phyloP scores from a whole-genome alignment of 306 rosid genomes.

The Gynostemma pentaphyllum region DNA sequence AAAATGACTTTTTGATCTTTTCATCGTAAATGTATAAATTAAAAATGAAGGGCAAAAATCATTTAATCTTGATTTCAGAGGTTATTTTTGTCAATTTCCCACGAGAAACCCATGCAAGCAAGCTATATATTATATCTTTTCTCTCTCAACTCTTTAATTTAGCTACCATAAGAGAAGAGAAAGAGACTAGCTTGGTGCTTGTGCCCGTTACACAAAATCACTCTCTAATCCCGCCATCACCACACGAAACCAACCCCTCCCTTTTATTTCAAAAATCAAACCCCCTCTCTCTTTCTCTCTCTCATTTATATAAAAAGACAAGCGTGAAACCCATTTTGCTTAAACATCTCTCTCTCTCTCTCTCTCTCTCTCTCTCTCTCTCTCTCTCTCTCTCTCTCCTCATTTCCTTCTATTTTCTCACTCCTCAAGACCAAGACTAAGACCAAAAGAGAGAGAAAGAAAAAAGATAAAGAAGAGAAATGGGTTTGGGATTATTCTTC shows the following conservation, averaged over 20 bases:
- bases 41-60: no score
- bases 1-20: no score
- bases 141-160: background rate
- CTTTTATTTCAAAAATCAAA: no score
- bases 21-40: no score
- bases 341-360: slow-evolving; percentile 10
- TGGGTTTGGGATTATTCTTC: slow-evolving; percentile 4
- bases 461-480: background rate
- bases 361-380: background rate
- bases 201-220: slow-evolving; percentile 43
- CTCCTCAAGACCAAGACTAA: background rate
- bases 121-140: background rate
- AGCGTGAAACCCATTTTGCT: slow-evolving; percentile 62
- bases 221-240: background rate
- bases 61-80: no score
- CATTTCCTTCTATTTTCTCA: background rate
- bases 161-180: slow-evolving; percentile 16
- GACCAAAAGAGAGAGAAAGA: no score
- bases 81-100: no score
- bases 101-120: background rate
- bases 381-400: background rate
- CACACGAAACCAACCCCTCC: background rate
- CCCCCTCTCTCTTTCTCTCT: no score
- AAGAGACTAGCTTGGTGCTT: slow-evolving; percentile 55
- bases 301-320: slow-evolving; percentile 67